Base-by-base conservation (phyloP, 306 rosid species). In the Cucurbita pepo region DNA sequence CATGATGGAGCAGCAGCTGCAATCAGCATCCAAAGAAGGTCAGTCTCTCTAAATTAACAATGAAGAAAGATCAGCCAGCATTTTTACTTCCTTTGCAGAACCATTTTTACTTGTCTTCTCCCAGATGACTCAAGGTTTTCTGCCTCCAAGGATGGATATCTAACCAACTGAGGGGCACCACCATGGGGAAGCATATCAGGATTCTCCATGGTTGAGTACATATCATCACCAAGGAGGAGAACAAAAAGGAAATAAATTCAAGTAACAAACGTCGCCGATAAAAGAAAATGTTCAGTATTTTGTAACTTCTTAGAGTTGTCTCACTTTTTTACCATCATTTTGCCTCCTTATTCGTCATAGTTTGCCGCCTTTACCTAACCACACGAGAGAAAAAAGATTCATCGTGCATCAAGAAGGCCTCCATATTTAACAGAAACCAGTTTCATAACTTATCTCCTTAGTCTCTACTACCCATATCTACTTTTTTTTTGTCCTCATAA, bases 171-270 rank as follows among this genome's bases (percentile, higher is more conserved):
- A 16, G 71, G 69, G 54, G 13, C 45, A 7, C 19, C 71, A 44
- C n/a, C 36, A 18, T 64, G 52, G 30, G 36, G 71, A 64, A 64
- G 45, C 66, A 64, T 30, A 40, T 18, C 34, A 65, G 44, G 50
- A 40, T 65, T 41, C 55, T 44, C 38, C 53, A 19, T 12, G 37
- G 37, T 44, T 44, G 47, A 45, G 41, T 66, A 66, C 41, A 66
- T 45, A 55, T 55, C 72, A 66, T 66, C 72, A 65, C n/a, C 72
- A 65, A 65, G 69, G 69, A 65, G 69, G 69, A 62, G 25, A 41
- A 64, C 45, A 43, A 40, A 40, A 43, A 19, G 5, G 4, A 66
- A 66, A 44, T 41, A 66, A 66, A 21, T 66, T 66, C 11, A 65
- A 44, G 38, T n/a, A 66, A 45, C 38, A 45, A 66, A 45, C 19